Conservation (phyloP, 192 early-diverging fungal genomes). For the Mortierella antarctica region DNA sequence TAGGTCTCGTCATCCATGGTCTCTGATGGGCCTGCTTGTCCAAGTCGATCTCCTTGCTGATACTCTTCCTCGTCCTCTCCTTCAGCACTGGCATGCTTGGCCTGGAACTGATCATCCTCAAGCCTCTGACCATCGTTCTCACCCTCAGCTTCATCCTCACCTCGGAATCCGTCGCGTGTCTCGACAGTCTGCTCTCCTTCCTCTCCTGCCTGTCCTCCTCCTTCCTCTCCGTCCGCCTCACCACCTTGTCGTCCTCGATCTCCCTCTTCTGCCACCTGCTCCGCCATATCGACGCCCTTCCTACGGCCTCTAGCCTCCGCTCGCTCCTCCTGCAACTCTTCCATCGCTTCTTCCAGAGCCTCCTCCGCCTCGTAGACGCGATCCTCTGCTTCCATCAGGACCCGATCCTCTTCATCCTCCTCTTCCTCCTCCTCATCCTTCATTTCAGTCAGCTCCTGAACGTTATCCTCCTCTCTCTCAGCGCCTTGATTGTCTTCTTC, state of each 20-base stretch:
- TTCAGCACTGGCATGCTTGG: neutral
- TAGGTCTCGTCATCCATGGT: constrained; percentile 34
- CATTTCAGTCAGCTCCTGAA: neutral
- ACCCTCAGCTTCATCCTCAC: neutral
- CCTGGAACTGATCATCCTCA: neutral
- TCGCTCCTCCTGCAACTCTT: constrained; percentile 1
- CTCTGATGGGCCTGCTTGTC: constrained; percentile 27
- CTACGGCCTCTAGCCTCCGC: neutral
- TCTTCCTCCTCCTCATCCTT: constrained; percentile 11
- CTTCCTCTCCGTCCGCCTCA: neutral
- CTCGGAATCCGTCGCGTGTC: neutral
- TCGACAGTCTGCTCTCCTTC: neutral
- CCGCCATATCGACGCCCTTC: neutral
- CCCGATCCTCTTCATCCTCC: neutral
- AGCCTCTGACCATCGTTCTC: neutral
- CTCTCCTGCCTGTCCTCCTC: neutral
- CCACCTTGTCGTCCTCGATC: neutral
- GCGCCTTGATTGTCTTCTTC: constrained; percentile 32
- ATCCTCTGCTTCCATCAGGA: constrained; percentile 2
- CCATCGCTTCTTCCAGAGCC: constrained; percentile 5
- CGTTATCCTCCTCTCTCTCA: constrained; percentile 5
- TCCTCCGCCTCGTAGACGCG: constrained; percentile 1
- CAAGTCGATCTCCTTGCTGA: constrained; percentile 12
- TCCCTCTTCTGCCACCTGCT: neutral
- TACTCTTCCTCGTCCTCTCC: constrained; percentile 10